Evolutionary conservation across 2,329 filamentous ascomycete species (phyloP).

Genomic region (Colletotrichum echinochloae): DNA sequence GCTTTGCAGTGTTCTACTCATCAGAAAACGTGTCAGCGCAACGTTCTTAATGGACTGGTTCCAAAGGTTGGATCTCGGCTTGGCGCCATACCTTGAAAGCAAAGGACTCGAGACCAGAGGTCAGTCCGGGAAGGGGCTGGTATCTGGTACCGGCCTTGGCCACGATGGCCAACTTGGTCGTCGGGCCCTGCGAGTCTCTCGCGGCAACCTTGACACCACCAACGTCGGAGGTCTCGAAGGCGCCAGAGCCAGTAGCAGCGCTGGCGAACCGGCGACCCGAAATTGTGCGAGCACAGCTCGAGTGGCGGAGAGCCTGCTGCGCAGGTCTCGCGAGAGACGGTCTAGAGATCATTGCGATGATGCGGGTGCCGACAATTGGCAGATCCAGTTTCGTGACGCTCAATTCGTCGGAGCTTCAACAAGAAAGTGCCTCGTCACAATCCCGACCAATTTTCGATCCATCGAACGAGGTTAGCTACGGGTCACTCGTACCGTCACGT

Average conservation of each 20-base stretch:
- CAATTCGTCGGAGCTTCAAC: constrained; percentile 42
- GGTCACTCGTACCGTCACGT: constrained; percentile 36
- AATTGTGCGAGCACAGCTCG: constrained; percentile 66
- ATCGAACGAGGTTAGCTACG: constrained; percentile 41
- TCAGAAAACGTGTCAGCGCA: constrained; percentile 29
- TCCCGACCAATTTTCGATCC: constrained; percentile 43
- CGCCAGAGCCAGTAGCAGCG: constrained; percentile 74
- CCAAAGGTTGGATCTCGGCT: constrained; percentile 6
- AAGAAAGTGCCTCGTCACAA: constrained; percentile 43
- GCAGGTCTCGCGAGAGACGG: constrained; percentile 69
- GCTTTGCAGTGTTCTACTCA: constrained; percentile 82
- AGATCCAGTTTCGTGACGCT: constrained; percentile 45
- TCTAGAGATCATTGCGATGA: constrained; percentile 73
- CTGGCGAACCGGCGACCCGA: constrained; percentile 68
- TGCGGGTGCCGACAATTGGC: constrained; percentile 68
- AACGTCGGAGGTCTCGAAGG: constrained; percentile 88
- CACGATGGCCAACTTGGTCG: constrained; percentile 90
- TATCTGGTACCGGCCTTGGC: constrained; percentile 95
- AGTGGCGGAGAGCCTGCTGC: constrained; percentile 68
- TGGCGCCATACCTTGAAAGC: constrained; percentile 85
- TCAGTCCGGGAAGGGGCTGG: constrained; percentile 88
- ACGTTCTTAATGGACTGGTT: neutral
- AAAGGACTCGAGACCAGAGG: constrained; percentile 92
- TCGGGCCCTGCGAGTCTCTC: constrained; percentile 88
- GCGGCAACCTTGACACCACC: constrained; percentile 92